Conservation (phyloP, 495 filamentous ascomycete species). For the Gamarada debralockiae region DNA sequence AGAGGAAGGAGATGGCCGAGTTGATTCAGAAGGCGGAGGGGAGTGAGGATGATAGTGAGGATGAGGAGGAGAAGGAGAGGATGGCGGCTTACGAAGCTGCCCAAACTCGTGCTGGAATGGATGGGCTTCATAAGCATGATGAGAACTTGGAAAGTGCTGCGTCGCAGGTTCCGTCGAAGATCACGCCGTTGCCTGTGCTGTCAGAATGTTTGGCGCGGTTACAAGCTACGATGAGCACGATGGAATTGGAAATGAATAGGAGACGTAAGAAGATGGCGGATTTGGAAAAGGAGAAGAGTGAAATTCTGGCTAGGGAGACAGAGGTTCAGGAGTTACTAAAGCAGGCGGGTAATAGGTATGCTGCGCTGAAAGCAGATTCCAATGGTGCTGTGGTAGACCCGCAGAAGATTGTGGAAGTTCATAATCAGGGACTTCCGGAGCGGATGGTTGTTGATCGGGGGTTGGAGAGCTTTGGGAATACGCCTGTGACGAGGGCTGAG, state of each 20-base stretch:
- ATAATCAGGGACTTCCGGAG: constrained; percentile 24
- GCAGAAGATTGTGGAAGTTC: constrained; percentile 24
- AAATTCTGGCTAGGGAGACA: constrained; percentile 68
- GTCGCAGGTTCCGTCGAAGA: constrained; percentile 42
- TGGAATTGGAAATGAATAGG: constrained; percentile 49
- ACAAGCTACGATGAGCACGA: constrained; percentile 46
- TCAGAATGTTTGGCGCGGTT: constrained; percentile 45
- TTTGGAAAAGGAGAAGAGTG: constrained; percentile 58
- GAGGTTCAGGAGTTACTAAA: constrained; percentile 80
- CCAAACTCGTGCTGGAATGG: constrained; percentile 80
- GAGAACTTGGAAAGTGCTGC: constrained; percentile 2
- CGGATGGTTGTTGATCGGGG: constrained; percentile 44
- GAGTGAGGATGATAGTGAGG: constrained; percentile 50
- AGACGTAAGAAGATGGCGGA: constrained; percentile 58
- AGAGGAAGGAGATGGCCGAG: constrained; percentile 75
- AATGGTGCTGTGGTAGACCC: constrained; percentile 17
- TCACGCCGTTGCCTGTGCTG: constrained; percentile 55
- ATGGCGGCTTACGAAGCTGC: constrained; percentile 83
- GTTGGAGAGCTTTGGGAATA: constrained; percentile 60
- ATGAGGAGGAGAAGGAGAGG: constrained; percentile 77
- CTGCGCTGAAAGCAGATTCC: constrained; percentile 30
- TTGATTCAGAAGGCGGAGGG: constrained; percentile 79
- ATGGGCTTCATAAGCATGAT: constrained; percentile 46
- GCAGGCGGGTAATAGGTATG: constrained; percentile 76
- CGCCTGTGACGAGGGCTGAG: constrained; percentile 39